phyloP scores from a whole-genome alignment of 306 rosid genomes.

The Acacia crassicarpa region DNA sequence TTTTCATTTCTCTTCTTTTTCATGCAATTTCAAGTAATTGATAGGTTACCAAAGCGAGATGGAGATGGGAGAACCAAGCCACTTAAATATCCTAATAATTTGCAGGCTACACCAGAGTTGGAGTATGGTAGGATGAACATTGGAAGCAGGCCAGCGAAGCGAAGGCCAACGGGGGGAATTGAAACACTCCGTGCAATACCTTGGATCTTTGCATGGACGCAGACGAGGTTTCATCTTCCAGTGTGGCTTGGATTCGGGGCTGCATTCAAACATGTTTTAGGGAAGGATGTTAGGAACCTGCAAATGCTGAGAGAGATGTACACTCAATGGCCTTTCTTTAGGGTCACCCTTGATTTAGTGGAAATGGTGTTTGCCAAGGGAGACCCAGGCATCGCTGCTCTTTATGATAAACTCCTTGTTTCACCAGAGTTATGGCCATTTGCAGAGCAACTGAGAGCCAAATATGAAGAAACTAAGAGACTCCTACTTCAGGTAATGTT shows the following conservation, averaged over 20 bases:
- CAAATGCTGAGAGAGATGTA: slow-evolving; percentile 85
- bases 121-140: slow-evolving; percentile 98
- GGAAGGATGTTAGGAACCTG: slow-evolving; percentile 76
- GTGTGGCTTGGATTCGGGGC: slow-evolving; percentile 96
- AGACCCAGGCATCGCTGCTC: slow-evolving; percentile 78
- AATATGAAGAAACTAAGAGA: slow-evolving; percentile 79
- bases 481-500: slow-evolving; percentile 75
- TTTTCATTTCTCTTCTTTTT: neutral
- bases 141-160: slow-evolving; percentile 93
- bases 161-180: slow-evolving; percentile 97
- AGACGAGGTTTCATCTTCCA: slow-evolving; percentile 97
- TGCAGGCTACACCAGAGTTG: slow-evolving; percentile 93
- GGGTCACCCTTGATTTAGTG: slow-evolving; percentile 93
- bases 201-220: slow-evolving; percentile 99
- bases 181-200: slow-evolving; percentile 99
- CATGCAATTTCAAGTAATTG: too few species aligned
- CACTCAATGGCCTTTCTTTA: slow-evolving; percentile 92
- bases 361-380: slow-evolving; percentile 99
- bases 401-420: slow-evolving; percentile 85
- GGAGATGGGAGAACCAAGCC: neutral
- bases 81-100: slow-evolving; percentile 7
- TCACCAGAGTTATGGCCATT: slow-evolving; percentile 82
- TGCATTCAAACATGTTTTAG: slow-evolving; percentile 64
- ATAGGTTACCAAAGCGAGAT: neutral
- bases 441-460: slow-evolving; percentile 67